Conservation (phyloP, 2,329 filamentous ascomycete species). For the Monosporascus ibericus region DNA sequence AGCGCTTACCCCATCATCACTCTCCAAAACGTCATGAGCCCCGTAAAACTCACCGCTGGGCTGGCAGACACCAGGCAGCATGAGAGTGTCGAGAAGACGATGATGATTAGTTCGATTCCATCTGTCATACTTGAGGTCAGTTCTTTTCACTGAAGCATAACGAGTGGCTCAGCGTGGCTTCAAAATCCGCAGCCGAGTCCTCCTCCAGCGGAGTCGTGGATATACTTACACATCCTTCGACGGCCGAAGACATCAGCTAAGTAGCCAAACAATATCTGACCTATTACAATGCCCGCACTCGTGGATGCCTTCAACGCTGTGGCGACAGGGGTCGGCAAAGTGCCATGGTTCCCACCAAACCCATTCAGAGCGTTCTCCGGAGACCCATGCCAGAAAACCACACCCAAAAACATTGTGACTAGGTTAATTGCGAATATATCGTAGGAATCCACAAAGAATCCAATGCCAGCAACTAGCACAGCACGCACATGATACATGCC, state of each 20-base stretch:
- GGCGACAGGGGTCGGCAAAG: conserved; percentile 58
- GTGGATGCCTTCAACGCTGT: conserved; percentile 79
- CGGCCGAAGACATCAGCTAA: conserved; percentile 71
- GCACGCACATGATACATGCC: conserved; percentile 71
- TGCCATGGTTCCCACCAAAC: conserved; percentile 44
- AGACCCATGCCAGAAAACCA: conserved; percentile 64
- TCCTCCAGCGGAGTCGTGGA: too few species aligned
- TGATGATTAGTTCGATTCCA: conserved; percentile 67
- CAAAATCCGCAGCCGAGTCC: too few species aligned
- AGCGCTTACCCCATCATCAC: conserved; percentile 56
- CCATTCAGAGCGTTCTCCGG: conserved; percentile 32
- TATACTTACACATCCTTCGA: conserved; percentile 58
- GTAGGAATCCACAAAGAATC: conserved; percentile 81
- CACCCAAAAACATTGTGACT: conserved; percentile 63
- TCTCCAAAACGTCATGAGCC: conserved; percentile 67
- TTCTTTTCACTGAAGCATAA: background rate
- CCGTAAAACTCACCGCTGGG: conserved; percentile 51
- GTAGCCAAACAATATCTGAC: conserved; percentile 72
- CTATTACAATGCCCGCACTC: conserved; percentile 70
- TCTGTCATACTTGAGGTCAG: conserved; percentile 26
- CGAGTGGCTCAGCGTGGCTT: background rate
- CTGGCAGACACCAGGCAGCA: conserved; percentile 59
- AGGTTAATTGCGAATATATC: conserved; percentile 77
- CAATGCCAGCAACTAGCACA: conserved; percentile 69
- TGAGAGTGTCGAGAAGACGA: conserved; percentile 64